Conservation (phyloP, 2,329 filamentous ascomycete genomes). For the Ceratocystis eucalypticola region DNA sequence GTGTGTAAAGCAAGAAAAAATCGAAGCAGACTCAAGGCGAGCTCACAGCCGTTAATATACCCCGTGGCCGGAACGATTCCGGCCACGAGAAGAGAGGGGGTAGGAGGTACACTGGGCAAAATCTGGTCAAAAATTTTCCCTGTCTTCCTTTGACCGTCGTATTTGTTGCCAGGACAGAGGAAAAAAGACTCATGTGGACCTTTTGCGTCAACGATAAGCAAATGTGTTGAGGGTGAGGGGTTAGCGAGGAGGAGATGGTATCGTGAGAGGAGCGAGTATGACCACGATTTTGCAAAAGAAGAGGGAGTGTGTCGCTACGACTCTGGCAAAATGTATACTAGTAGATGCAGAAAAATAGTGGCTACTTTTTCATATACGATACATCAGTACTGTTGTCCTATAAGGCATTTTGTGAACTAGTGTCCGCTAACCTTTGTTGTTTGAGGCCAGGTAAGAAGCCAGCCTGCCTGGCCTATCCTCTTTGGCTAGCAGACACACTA, state of each 20-base stretch:
- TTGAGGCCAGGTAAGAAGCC: neutral
- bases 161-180: neutral
- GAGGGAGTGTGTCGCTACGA: neutral
- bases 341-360: neutral
- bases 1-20: neutral
- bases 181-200: constrained; percentile 10
- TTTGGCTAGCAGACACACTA: neutral
- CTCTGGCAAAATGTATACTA: neutral
- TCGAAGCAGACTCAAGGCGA: neutral
- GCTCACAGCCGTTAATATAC: constrained; percentile 32
- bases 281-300: neutral
- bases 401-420: neutral
- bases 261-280: neutral
- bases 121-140: neutral
- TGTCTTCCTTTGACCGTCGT: neutral
- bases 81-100: constrained; percentile 13
- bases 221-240: neutral
- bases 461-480: neutral
- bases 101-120: constrained; percentile 1
- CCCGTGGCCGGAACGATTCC: constrained; percentile 28
- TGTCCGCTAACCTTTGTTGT: neutral
- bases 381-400: neutral
- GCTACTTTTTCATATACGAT: neutral
- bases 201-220: constrained; percentile 4
- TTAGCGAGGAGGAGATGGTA: neutral